These are phyloP conservation scores for Meredithiella fracta DNA, from an alignment of 2,329 filamentous ascomycete species.

Conservation along the genomic window DNA sequence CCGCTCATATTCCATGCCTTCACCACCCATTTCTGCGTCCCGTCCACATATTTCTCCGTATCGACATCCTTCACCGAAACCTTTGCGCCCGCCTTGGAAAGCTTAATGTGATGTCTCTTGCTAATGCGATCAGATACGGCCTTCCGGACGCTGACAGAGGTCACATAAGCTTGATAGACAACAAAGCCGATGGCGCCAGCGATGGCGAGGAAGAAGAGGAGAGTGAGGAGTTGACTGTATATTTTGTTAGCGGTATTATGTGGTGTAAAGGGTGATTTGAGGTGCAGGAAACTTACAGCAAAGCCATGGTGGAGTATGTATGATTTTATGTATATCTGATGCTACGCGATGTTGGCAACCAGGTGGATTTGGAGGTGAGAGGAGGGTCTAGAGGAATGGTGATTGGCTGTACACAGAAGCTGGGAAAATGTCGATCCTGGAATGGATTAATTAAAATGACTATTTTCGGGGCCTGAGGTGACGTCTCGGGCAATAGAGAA, in stretches of 20 bases:
- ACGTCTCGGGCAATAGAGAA: no score
- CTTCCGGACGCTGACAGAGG: slow-evolving; percentile 47
- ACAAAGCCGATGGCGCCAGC: slow-evolving; percentile 45
- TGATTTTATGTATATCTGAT: no score
- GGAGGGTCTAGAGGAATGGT: no score
- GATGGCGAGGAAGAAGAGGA: slow-evolving; percentile 45
- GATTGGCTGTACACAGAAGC: no score
- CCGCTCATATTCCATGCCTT: slow-evolving; percentile 47
- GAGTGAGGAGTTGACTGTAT: slow-evolving; percentile 45
- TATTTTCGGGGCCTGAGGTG: no score
- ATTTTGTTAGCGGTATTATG: background rate
- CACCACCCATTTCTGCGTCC: slow-evolving; percentile 51
- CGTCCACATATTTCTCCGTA: slow-evolving; percentile 56
- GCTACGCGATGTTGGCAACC: no score
- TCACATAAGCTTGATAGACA: slow-evolving; percentile 56
- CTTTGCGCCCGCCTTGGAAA: slow-evolving; percentile 57
- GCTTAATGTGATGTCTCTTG: slow-evolving; percentile 51
- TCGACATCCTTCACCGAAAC: slow-evolving; percentile 54
- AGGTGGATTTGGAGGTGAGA: no score
- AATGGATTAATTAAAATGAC: no score
- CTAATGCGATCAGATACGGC: slow-evolving; percentile 54
- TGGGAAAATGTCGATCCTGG: no score
- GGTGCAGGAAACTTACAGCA: background rate
- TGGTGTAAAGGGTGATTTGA: background rate
- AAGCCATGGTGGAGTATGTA: background rate